phyloP scores from a whole-genome alignment of 495 filamentous ascomycete genomes.

The Neohortaea acidophila region DNA sequence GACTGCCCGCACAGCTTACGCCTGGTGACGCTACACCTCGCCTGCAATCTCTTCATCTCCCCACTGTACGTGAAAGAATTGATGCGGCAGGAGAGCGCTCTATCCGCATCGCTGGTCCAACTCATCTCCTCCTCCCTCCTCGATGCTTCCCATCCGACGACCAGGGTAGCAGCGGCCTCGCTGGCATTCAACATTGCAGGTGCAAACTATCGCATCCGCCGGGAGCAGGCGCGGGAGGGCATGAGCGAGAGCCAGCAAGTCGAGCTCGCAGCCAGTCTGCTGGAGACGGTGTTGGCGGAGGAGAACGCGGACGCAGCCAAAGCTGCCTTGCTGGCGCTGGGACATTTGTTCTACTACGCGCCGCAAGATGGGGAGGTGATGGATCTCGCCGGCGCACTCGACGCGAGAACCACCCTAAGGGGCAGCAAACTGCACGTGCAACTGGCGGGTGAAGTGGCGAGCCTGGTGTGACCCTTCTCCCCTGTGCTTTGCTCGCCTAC shows the following conservation, averaged over 20 bases:
- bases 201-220: slow-evolving; percentile 50
- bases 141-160: slow-evolving; percentile 33
- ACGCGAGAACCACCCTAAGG: slow-evolving; percentile 34
- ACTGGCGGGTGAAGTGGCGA: slow-evolving; percentile 10
- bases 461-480: slow-evolving; percentile 5
- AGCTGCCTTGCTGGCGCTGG: slow-evolving; percentile 56
- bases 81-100: background rate
- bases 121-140: slow-evolving; percentile 41
- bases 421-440: slow-evolving; percentile 2
- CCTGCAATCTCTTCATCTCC: slow-evolving; percentile 48
- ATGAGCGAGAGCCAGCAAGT: slow-evolving; percentile 56
- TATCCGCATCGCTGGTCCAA: slow-evolving; percentile 30
- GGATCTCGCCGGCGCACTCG: slow-evolving; percentile 59
- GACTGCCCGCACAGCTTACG: slow-evolving; percentile 62
- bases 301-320: slow-evolving; percentile 54
- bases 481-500: too few relatives aligned
- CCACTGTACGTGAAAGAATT: slow-evolving; percentile 33
- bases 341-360: slow-evolving; percentile 55
- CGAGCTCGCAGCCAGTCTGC: slow-evolving; percentile 57
- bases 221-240: slow-evolving; percentile 39
- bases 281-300: slow-evolving; percentile 62
- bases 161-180: slow-evolving; percentile 63
- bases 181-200: slow-evolving; percentile 70
- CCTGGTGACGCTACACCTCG: slow-evolving; percentile 56
- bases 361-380: slow-evolving; percentile 52